Evolutionary conservation across 73 alveolate species (phyloP), one percentile per base, ranked within the genome.

Genomic region (Blepharisma japonicum): DNA sequence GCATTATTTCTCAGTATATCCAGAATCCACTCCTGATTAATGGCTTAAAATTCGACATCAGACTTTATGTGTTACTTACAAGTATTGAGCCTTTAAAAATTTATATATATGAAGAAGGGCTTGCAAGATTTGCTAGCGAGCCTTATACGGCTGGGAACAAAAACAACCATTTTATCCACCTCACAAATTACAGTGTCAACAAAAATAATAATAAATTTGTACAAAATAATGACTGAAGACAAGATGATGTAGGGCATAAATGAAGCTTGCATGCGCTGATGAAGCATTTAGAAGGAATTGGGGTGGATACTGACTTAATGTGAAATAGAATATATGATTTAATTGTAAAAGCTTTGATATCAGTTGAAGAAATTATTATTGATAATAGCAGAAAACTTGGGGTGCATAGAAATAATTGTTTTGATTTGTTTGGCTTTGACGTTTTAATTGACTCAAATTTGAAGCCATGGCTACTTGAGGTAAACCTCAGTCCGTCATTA

Each of bases 111-210:
- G 81, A 92, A 80, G 97, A 96, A 86, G 99, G 99, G 1, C 79
- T 96, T 42, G 99, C 89, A 0, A 78, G 99, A 79, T 87, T 96
- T 88, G 97, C 98, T 23, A 84, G 95, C 32, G 98, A 96, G 77
- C 84, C 85, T 67, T 94, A 96, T 81, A 77, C 89, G 68, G 86
- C 77, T 56, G 81, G 67, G n/a, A 78, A 85, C 32, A 78, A 81
- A 71, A 86, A 50, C 55, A 86, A 86, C 71, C 77, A 78, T 51
- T 89, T 78, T 82, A 70, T 81, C 74, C 92, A 87, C 51, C 79
- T 87, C 76, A 89, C 96, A 20, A 84, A 77, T 66, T 90, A 88
- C 70, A 77, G 80, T 18, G 55, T 89, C 5, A 89, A 87, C 83
- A 81, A 81, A 72, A 87, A 85, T 9, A 86, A 81, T 7, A 6